phyloP scores from a whole-genome alignment of 1,284 basidiomycete genomes.

The Trichosporon sp. region DNA sequence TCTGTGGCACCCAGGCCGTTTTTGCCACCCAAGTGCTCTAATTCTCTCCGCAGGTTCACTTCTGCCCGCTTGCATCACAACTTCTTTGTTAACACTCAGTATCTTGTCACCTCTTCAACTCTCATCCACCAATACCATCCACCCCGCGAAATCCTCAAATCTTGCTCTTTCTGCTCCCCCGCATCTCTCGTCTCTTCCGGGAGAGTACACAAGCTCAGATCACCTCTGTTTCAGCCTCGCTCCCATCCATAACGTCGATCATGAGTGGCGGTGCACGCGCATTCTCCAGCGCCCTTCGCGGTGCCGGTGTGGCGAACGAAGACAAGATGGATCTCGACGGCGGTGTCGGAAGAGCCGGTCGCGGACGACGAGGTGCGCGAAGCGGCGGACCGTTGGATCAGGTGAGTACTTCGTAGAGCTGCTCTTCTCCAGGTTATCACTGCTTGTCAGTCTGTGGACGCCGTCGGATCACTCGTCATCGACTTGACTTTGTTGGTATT shows the following conservation, averaged over 20 bases:
- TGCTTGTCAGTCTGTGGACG: not conserved
- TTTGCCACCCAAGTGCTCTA: not conserved
- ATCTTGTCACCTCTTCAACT: not conserved
- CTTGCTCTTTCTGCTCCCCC: not conserved
- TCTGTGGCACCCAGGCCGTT: not conserved
- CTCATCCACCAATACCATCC: not conserved
- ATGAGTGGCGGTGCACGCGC: not conserved
- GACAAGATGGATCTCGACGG: slow-evolving; percentile 1
- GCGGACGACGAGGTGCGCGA: not conserved
- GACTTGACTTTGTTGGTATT: not conserved
- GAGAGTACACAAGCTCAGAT: too few relatives aligned
- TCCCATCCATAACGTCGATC: not conserved
- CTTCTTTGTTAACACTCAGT: too few relatives aligned
- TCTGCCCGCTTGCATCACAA: not conserved
- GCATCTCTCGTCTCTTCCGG: too few relatives aligned
- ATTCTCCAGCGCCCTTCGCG: not conserved
- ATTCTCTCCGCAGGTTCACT: not conserved
- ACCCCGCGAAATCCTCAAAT: not conserved
- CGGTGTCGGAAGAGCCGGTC: not conserved
- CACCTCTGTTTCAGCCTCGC: not conserved
- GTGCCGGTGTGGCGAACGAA: not conserved
- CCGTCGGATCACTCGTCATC: not conserved
- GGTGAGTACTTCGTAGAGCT: not conserved
- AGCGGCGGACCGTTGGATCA: slow-evolving; percentile 1
- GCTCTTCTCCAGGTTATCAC: not conserved